Base-by-base conservation (phyloP, 2,329 filamentous ascomycete species). In the Ophiostoma pallidulum region DNA sequence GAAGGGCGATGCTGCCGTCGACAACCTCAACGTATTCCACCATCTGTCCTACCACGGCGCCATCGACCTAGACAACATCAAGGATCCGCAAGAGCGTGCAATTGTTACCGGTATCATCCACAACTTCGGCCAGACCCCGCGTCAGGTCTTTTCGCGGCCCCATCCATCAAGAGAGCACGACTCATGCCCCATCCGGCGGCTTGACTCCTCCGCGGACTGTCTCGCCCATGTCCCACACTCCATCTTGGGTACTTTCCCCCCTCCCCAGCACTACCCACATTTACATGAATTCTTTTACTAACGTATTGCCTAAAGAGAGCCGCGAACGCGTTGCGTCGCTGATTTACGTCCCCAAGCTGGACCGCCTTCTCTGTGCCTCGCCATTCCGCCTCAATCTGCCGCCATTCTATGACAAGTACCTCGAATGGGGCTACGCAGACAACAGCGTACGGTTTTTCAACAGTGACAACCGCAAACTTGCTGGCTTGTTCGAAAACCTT, bases 41-140 rank as follows among this genome's bases (percentile, higher is more conserved):
- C 87, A 94, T 62, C 74, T 96, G 18, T 97, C 91, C 0, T 98
- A 98, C 60, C 86, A 90, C 52, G 94, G 92, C 7, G 89, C 91
- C 3, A 94, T 86, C 54, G 87, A 98, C 62, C 70, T 98, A 4
- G 92, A 98, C 62, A 82, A 81, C 45, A 97, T 98, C 51, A 80
- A 83, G 8, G 91, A 97, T 60, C 84, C 86, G 0, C 80, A 91
- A 48, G 90, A 97, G 64, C 77, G 89, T 37, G 73, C 89, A 7
- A 86, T 91, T 5, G 91, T 89, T 0, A 96, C 95, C 46, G 88
- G 88, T 29, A 94, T 96, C 56, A 97, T 98, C 57, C 91, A 98
- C 65, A 97, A 97, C 58, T 98, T 98, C 64, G 92, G 92, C 0
- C 92, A 98, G 63, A 98, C 94, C 2, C 92, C 94, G 2, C 86